Percentiles rank a stretch among this genome's conserved stretches.
phyloP scores from a whole-genome alignment of 805 yeast genomes.

The Ogataea angusta region DNA sequence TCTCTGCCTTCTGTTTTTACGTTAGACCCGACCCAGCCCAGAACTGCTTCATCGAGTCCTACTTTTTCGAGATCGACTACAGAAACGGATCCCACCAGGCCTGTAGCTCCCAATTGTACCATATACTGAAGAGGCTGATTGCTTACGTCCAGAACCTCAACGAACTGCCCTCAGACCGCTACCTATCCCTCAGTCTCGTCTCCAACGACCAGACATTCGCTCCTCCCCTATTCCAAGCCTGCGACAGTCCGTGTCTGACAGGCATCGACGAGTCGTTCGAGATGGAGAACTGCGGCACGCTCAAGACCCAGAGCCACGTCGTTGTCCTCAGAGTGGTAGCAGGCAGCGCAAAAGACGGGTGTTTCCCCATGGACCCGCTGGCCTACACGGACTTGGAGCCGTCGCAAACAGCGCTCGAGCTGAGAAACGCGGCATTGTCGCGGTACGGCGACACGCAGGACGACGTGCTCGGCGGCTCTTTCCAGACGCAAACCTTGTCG shows the following conservation, averaged over 20 bases:
- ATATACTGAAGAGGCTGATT: conserved; percentile 47
- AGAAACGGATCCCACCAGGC: neutral
- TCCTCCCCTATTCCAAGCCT: neutral
- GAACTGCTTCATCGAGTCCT: conserved; percentile 43
- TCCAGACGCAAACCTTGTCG: neutral
- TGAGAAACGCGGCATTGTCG: conserved; percentile 9
- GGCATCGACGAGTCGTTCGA: conserved; percentile 8
- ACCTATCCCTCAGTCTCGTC: neutral
- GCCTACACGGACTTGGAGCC: neutral
- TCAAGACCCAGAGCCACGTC: conserved; percentile 1
- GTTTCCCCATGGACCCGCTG: neutral
- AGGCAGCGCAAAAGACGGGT: no score
- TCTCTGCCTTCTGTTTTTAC: conserved; percentile 44
- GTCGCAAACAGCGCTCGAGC: conserved; percentile 27
- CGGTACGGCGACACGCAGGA: neutral
- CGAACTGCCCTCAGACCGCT: conserved; percentile 42
- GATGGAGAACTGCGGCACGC: conserved; percentile 22
- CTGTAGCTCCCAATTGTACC: conserved; percentile 37
- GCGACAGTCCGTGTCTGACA: neutral
- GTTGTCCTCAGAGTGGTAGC: no score
- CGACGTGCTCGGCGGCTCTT: neutral
- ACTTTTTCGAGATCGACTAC: conserved; percentile 36
- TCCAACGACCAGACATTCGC: neutral
- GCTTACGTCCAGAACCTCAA: conserved; percentile 52
- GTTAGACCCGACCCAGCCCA: conserved; percentile 40